Evolutionary conservation across 148 eudicot genomes (phyloP), one percentile per base, ranked within the genome.

Genomic region (Rhododendron williamsianum): DNA sequence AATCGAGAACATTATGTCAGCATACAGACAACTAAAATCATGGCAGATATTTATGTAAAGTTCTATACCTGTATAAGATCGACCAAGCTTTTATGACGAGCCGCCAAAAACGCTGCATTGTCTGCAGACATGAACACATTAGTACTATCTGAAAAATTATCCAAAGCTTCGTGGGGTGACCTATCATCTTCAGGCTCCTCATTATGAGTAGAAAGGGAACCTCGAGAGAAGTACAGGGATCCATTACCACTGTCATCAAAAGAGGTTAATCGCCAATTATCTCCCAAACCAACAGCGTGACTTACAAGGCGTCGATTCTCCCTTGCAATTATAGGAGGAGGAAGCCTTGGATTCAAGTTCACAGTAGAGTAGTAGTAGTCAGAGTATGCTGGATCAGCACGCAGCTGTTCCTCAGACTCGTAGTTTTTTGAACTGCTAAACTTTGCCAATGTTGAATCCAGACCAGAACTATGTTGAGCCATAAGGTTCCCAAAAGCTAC

Each of bases 131-230:
- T 74, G 51, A 60, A 69, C 67, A 71, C 76, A 84, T 83, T 63
- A 86, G 80, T 89, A 85, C 84, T 88, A 23, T 88, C 87, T 51
- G 85, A 87, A 89, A 86, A 78, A 82, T 89, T 89, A 92, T 84
- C 92, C 52, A 89, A 89, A 87, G 87, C 88, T 88, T 81, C 90
- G 45, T 84, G 90, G 4, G 94, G 87, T 76, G 96, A 90, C 76
- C 87, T 88, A 86, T 94, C 98, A 87, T 94, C 98, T 81, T 93
- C 98, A 8, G 92, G 89, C 89, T 94, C 98, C 90, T 94, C 98
- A 74, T 86, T 90, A 80, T 96, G 98, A 79, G 96, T 92, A 38
- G 98, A 91, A 86, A 95, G 98, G 86, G 91, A 88, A 88, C 85
- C 87, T 82, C 89, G 86, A 84, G 91, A 77, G 87, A 90, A 76